phyloP scores from a whole-genome alignment of 305 asterid genomes.

The Solanum hybrid region DNA sequence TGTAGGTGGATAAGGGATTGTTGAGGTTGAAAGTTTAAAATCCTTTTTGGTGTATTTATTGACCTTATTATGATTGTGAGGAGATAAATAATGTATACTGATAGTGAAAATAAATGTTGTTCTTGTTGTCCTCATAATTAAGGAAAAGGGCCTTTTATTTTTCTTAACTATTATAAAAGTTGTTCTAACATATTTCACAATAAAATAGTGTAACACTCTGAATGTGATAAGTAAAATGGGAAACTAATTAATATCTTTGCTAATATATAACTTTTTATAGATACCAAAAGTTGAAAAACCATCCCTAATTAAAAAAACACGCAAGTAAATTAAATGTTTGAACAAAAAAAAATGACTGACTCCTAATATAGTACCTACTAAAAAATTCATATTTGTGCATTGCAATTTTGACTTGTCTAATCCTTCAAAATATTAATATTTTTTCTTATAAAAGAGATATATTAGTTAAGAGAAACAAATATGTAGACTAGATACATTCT shows the following conservation, averaged over 20 bases:
- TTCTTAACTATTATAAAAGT: background rate
- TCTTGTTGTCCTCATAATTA: too few relatives aligned
- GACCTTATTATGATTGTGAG: too few relatives aligned
- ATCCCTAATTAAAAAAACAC: background rate
- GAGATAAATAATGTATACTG: too few relatives aligned
- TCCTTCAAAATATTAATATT: too few relatives aligned
- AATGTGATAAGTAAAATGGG: background rate
- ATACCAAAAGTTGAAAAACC: background rate
- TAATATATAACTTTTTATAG: background rate
- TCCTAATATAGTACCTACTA: background rate
- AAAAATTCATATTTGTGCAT: background rate
- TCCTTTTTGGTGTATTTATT: too few relatives aligned
- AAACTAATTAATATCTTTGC: background rate
- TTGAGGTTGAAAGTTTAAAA: too few relatives aligned
- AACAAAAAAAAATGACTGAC: background rate
- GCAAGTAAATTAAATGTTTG: background rate
- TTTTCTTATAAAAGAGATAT: background rate
- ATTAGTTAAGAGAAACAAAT: background rate
- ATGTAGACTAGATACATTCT: background rate
- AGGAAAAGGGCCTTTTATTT: too few relatives aligned
- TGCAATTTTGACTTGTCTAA: background rate
- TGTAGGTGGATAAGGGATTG: too few relatives aligned
- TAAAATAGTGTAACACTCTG: background rate
- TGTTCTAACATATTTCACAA: too few relatives aligned
- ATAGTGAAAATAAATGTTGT: too few relatives aligned